phyloP scores from a whole-genome alignment of 176 grass and related monocot genomes.

The Aegilops bicornis region DNA sequence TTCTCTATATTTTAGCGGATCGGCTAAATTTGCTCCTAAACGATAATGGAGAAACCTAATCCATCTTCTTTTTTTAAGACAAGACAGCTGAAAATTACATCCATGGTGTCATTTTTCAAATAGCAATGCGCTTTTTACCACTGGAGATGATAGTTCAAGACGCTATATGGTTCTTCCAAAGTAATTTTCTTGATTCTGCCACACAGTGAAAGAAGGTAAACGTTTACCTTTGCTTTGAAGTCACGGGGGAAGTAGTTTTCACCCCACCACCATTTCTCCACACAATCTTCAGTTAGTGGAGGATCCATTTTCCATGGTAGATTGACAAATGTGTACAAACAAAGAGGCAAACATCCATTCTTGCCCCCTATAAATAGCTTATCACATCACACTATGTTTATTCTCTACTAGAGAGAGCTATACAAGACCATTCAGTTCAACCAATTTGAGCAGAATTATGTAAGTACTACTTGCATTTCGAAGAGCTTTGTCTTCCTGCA shows the following conservation, averaged over 20 bases:
- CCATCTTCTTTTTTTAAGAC: neutral
- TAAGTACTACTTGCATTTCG: neutral
- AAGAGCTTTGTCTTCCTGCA: neutral
- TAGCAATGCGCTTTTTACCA: neutral
- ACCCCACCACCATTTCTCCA: neutral
- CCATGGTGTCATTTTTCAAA: neutral
- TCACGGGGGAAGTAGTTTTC: neutral
- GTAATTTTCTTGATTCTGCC: neutral
- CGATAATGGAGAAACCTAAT: neutral
- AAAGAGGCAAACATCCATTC: neutral
- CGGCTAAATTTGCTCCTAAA: too few relatives aligned
- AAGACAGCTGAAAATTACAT: conserved; percentile 22
- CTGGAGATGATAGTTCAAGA: neutral
- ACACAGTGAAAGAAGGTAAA: neutral
- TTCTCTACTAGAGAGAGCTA: neutral
- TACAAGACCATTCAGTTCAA: neutral
- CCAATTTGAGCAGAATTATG: neutral
- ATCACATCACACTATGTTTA: conserved; percentile 13
- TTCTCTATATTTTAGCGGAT: too few relatives aligned
- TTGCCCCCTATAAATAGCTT: conserved; percentile 30
- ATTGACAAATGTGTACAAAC: neutral
- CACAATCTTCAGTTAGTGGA: conserved; percentile 41
- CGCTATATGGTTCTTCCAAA: neutral
- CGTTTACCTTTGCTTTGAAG: neutral
- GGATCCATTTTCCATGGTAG: conserved; percentile 22